Percentiles rank a stretch among this genome's conserved stretches.
phyloP scores from a whole-genome alignment of 148 eudicot genomes.

The Fagopyrum tataricum region DNA sequence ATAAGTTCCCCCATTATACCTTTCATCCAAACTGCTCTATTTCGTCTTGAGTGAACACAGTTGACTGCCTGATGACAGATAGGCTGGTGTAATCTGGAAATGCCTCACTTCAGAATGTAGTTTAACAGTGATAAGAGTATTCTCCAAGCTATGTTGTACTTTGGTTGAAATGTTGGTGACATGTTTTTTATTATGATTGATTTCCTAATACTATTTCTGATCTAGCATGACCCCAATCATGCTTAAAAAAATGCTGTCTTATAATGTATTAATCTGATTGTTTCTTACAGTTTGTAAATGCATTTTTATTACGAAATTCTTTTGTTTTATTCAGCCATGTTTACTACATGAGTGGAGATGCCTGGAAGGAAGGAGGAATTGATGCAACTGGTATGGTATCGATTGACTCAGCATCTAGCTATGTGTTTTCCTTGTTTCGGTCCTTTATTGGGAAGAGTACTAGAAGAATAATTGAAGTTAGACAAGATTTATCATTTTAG shows the following conservation, averaged over 20 bases:
- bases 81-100: background rate
- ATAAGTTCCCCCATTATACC: no score
- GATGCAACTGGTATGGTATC: constrained; percentile 71
- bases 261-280: background rate
- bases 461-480: constrained; percentile 4
- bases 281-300: constrained; percentile 5
- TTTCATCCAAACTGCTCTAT: no score
- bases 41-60: no score
- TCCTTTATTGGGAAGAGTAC: background rate
- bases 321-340: constrained; percentile 61
- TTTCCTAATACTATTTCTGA: background rate
- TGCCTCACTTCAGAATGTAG: background rate
- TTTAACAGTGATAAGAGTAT: background rate
- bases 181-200: background rate
- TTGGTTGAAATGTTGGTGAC: background rate
- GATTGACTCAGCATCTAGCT: background rate
- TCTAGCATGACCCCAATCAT: background rate
- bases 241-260: no score
- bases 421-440: background rate
- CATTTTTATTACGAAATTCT: constrained; percentile 19
- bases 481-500: background rate
- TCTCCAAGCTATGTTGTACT: background rate
- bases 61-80: no score
- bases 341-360: constrained; percentile 99
- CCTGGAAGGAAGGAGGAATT: constrained; percentile 99